phyloP scores from a whole-genome alignment of 2,329 filamentous ascomycete genomes.

The Trichophyton schoenleinii region DNA sequence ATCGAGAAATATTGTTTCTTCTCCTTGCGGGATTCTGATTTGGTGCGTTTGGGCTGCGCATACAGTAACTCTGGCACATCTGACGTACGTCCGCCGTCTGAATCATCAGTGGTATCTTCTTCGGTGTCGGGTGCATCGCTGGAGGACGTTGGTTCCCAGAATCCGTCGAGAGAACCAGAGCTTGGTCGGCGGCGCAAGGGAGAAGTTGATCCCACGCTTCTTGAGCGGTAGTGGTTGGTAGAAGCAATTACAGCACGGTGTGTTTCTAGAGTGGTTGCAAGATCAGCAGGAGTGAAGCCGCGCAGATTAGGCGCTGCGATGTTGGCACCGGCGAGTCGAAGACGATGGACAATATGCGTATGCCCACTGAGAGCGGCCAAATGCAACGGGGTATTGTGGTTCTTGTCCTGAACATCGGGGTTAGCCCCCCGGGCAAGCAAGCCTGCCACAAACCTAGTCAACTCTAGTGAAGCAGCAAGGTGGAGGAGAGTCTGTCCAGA shows the following conservation, averaged over 20 bases:
- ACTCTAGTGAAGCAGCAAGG: constrained; percentile 60
- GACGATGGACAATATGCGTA: constrained; percentile 59
- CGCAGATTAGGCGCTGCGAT: constrained; percentile 56
- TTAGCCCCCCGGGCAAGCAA: constrained; percentile 67
- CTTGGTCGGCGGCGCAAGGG: constrained; percentile 40
- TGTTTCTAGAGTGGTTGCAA: constrained; percentile 54
- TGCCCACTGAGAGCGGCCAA: constrained; percentile 67
- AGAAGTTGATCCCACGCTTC: constrained; percentile 47
- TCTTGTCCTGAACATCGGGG: constrained; percentile 60
- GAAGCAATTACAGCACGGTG: constrained; percentile 51
- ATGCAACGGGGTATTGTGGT: constrained; percentile 71
- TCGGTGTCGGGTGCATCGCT: constrained; percentile 36
- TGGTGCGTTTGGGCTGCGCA: constrained; percentile 12
- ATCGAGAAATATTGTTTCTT: constrained; percentile 12
- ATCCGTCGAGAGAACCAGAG: constrained; percentile 51
- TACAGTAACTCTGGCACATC: constrained; percentile 17
- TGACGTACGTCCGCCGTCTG: constrained; percentile 20
- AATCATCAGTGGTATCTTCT: constrained; percentile 21
- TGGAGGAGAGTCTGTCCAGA: constrained; percentile 73
- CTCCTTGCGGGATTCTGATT: constrained; percentile 4
- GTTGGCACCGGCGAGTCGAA: constrained; percentile 63
- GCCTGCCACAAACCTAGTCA: constrained; percentile 62
- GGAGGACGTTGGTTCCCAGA: constrained; percentile 48
- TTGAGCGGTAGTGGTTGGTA: constrained; percentile 51
- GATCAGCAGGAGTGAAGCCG: constrained; percentile 57